phyloP scores from a whole-genome alignment of 257 asterid species.

The Gynochthodes officinalis region DNA sequence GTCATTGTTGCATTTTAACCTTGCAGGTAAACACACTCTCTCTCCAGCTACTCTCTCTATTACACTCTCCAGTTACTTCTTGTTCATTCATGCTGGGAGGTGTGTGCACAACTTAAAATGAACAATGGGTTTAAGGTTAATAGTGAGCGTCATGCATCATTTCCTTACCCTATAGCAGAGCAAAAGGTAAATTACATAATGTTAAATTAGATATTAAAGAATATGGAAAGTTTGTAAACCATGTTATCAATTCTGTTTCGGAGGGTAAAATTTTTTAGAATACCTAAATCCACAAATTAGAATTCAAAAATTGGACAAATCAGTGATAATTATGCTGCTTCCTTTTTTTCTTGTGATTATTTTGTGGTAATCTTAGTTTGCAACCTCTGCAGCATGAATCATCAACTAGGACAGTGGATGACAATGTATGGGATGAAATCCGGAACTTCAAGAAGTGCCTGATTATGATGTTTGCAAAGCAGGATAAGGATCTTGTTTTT shows the following conservation, averaged over 20 bases:
- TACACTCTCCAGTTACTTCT: too few species aligned
- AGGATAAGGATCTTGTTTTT: conserved; percentile 76
- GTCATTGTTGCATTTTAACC: conserved; percentile 88
- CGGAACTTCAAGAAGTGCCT: conserved; percentile 98
- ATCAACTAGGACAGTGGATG: conserved; percentile 75
- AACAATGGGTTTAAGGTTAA: neutral
- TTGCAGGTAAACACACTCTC: conserved; percentile 55
- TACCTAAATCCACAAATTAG: neutral
- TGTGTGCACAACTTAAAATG: neutral
- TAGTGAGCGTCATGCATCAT: neutral
- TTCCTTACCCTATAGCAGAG: neutral
- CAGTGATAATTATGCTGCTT: neutral
- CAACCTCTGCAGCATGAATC: conserved; percentile 68
- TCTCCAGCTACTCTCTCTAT: neutral
- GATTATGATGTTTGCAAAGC: conserved; percentile 88
- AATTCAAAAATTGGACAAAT: neutral
- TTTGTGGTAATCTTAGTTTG: conserved; percentile 14
- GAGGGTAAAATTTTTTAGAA: neutral
- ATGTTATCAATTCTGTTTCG: neutral
- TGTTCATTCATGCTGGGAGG: too few species aligned
- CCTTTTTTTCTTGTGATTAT: neutral
- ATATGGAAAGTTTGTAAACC: neutral
- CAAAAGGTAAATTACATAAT: neutral
- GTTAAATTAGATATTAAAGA: neutral
- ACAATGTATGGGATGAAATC: conserved; percentile 90